phyloP scores from a whole-genome alignment of 805 yeast genomes.

The Candida nitratophila region DNA sequence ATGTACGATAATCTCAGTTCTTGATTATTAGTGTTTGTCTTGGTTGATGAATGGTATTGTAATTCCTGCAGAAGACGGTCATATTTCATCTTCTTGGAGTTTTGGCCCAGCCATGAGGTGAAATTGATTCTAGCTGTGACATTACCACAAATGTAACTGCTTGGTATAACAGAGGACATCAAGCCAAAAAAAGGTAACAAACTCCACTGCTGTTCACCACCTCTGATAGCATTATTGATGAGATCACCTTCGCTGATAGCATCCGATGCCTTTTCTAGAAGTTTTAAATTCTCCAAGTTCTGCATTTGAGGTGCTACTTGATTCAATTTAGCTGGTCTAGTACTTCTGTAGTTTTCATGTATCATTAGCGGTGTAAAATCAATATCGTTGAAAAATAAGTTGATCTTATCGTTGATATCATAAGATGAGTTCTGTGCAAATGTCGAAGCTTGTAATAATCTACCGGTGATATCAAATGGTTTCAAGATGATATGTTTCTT shows the following conservation, averaged over 20 bases:
- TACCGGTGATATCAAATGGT: slow-evolving; percentile 83
- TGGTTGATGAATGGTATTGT: slow-evolving; percentile 78
- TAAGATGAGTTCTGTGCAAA: slow-evolving; percentile 47
- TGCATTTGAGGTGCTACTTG: slow-evolving; percentile 21
- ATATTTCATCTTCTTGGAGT: slow-evolving; percentile 76
- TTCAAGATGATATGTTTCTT: slow-evolving; percentile 84
- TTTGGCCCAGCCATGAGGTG: slow-evolving; percentile 85
- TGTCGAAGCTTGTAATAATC: slow-evolving; percentile 52
- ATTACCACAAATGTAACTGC: slow-evolving; percentile 66
- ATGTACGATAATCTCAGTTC: slow-evolving; percentile 75
- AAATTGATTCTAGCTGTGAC: slow-evolving; percentile 66
- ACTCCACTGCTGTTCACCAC: slow-evolving; percentile 92
- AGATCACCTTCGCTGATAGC: slow-evolving; percentile 80
- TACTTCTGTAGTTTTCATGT: slow-evolving; percentile 81
- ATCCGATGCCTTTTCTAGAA: slow-evolving; percentile 76
- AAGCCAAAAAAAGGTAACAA: slow-evolving; percentile 87
- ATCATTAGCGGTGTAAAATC: slow-evolving; percentile 94
- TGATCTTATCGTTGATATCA: slow-evolving; percentile 73
- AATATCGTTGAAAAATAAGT: slow-evolving; percentile 87
- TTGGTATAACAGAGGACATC: slow-evolving; percentile 77
- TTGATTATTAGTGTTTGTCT: slow-evolving; percentile 66
- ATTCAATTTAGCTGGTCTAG: slow-evolving; percentile 43
- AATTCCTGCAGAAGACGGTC: slow-evolving; percentile 76
- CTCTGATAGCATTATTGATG: slow-evolving; percentile 75
- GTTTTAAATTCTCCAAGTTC: slow-evolving; percentile 47